Percentiles rank a stretch among this genome's conserved stretches.
Evolutionary conservation across 495 filamentous ascomycete genomes (phyloP).

Genomic region (Neurospora hispaniola): DNA sequence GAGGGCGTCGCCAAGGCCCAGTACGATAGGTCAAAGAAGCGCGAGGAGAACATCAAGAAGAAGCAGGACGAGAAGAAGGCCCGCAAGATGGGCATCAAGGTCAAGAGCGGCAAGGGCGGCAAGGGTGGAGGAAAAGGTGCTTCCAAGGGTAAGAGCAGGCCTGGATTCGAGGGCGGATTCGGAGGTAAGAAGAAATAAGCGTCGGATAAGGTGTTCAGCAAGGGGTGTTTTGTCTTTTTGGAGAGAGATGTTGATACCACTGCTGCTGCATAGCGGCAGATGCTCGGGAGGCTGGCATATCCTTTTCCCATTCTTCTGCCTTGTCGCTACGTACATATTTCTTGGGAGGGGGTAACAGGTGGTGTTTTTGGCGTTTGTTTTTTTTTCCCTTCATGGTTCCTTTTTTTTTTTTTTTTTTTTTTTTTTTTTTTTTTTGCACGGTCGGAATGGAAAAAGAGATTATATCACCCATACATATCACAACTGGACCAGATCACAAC

Average conservation of each 20-base stretch:
- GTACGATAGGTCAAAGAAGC: slow-evolving; percentile 72
- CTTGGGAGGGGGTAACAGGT: neutral
- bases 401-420: neutral
- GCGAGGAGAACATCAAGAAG: slow-evolving; percentile 80
- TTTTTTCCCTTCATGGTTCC: neutral
- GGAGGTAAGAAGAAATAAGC: slow-evolving; percentile 37
- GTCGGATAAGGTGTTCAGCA: neutral
- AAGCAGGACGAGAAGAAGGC: slow-evolving; percentile 58
- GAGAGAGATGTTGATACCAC: neutral
- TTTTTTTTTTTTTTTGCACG: neutral
- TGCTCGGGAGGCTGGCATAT: neutral
- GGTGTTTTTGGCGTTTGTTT: neutral
- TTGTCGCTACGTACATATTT: neutral
- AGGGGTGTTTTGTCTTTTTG: neutral
- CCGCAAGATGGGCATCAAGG: slow-evolving; percentile 47
- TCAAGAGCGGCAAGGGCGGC: slow-evolving; percentile 40
- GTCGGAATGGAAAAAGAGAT: neutral
- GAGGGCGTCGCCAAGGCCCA: slow-evolving; percentile 66
- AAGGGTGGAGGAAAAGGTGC: slow-evolving; percentile 43
- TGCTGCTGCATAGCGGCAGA: slow-evolving; percentile 1
- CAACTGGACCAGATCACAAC: neutral
- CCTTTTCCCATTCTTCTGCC: neutral
- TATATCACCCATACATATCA: neutral
- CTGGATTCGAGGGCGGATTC: slow-evolving; percentile 92
- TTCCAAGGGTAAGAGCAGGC: slow-evolving; percentile 48